phyloP scores from a whole-genome alignment of 805 yeast species.

The Kodamaea nitidulidarum region DNA sequence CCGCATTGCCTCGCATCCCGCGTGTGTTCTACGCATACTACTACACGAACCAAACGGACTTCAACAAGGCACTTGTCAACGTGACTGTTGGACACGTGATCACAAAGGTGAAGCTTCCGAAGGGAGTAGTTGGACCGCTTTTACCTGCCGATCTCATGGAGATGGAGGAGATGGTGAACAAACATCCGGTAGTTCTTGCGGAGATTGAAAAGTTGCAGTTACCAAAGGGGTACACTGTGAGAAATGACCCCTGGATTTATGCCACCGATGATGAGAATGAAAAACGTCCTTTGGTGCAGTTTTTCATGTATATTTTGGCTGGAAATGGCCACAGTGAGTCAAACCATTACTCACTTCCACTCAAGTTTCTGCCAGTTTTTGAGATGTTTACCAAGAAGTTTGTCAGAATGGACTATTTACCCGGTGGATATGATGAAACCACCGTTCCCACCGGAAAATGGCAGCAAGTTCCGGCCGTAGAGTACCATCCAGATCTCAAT shows the following conservation, averaged over 20 bases:
- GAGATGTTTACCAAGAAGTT: constrained; percentile 57
- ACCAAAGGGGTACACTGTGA: constrained; percentile 52
- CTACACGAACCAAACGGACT: constrained; percentile 45
- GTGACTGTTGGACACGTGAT: constrained; percentile 59
- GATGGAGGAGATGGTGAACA: constrained; percentile 47
- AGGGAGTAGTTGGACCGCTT: constrained; percentile 67
- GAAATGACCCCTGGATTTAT: constrained; percentile 82
- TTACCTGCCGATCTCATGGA: constrained; percentile 60
- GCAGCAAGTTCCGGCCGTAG: constrained; percentile 57
- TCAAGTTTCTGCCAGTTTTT: constrained; percentile 70
- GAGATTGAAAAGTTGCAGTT: constrained; percentile 65
- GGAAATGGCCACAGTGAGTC: constrained; percentile 64
- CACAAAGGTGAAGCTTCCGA: constrained; percentile 51
- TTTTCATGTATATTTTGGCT: constrained; percentile 68
- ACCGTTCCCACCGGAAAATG: constrained; percentile 56
- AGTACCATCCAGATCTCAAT: constrained; percentile 69
- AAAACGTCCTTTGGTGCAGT: constrained; percentile 60
- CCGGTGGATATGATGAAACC: constrained; percentile 65
- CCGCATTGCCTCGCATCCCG: constrained; percentile 53
- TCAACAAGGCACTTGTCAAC: constrained; percentile 71
- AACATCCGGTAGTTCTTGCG: constrained; percentile 56
- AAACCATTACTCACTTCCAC: constrained; percentile 71
- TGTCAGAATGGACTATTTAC: constrained; percentile 69
- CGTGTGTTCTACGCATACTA: constrained; percentile 68
- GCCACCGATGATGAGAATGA: constrained; percentile 69